phyloP scores from a whole-genome alignment of 73 alveolate species.

The Tetrahymena elliotti region DNA sequence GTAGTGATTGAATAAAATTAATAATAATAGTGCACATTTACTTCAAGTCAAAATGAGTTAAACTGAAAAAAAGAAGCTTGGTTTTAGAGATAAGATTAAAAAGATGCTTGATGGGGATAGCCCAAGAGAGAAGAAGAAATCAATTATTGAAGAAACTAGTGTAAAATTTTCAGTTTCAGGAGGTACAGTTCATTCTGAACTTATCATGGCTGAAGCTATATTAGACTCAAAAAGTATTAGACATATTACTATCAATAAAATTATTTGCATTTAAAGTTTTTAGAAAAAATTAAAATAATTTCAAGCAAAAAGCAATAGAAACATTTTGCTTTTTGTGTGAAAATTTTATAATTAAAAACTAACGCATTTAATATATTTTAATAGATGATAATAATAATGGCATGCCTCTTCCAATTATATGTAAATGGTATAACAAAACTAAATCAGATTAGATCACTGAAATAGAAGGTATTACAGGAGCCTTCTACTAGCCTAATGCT shows the following conservation, averaged over 20 bases:
- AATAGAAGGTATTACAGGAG: background rate
- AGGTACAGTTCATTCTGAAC: background rate
- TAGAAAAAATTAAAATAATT: too few relatives aligned
- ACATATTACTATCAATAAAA: background rate
- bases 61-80: background rate
- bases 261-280: background rate
- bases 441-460: background rate
- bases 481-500: background rate
- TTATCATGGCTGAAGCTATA: background rate
- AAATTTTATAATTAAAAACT: background rate
- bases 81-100: background rate
- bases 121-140: background rate
- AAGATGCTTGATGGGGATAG: background rate
- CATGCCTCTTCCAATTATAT: background rate
- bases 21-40: background rate
- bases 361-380: background rate
- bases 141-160: background rate
- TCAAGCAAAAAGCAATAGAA: too few relatives aligned
- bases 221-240: background rate
- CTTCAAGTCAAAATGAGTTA: background rate
- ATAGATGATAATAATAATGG: background rate
- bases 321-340: background rate
- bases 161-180: background rate
- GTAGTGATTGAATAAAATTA: background rate
- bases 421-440: background rate